A percentile compares a stretch with the other conserved stretches of the same genome.
Evolutionary conservation across 345 rosid species (phyloP).

Genomic region (Salix udensis): DNA sequence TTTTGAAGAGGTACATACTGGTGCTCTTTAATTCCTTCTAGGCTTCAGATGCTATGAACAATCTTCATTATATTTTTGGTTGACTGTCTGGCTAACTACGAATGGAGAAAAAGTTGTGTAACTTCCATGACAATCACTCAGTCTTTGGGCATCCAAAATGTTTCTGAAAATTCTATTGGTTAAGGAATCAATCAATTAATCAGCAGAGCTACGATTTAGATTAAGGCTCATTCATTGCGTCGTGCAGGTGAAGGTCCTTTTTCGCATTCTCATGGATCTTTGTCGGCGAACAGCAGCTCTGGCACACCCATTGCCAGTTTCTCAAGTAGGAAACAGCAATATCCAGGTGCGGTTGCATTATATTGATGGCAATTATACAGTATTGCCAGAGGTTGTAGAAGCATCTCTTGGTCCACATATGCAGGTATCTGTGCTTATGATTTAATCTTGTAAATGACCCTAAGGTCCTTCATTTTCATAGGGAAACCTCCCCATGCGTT

Average conservation of each 20-base stretch:
- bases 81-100: neutral
- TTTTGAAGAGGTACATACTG: conserved; percentile 73
- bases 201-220: neutral
- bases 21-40: conserved; percentile 1
- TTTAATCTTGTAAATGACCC: neutral
- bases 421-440: conserved; percentile 56
- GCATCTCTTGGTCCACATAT: conserved; percentile 99
- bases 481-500: neutral
- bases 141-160: neutral
- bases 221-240: conserved; percentile 4
- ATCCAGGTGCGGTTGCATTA: conserved; percentile 97
- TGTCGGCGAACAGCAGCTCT: conserved; percentile 78
- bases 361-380: conserved; percentile 94
- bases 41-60: neutral
- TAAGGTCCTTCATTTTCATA: neutral
- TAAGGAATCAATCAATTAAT: neutral
- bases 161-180: neutral
- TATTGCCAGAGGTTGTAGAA: conserved; percentile 98
- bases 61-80: neutral
- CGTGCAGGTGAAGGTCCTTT: conserved; percentile 89
- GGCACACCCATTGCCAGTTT: conserved; percentile 77
- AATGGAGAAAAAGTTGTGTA: neutral
- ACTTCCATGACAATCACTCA: neutral
- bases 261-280: conserved; percentile 95
- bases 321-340: conserved; percentile 85